Evolutionary conservation across 371 early-diverging fungal species (phyloP).

Genomic region (Rhizopus arrhizus): DNA sequence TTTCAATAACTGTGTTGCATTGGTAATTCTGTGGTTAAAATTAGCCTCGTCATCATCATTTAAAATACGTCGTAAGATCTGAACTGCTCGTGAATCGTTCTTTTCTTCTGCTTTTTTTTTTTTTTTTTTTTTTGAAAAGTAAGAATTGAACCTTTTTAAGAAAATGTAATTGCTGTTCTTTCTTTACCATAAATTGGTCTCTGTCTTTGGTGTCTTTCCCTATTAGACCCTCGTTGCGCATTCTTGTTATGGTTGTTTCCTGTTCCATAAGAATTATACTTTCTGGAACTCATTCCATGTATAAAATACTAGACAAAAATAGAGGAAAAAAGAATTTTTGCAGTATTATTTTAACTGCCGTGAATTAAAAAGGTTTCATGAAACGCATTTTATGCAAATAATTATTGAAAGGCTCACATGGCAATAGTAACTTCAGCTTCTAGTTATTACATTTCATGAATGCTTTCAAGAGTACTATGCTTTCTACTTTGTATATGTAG

Average conservation of each 20-base stretch:
- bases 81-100: slow-evolving; percentile 31
- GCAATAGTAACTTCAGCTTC: too few species aligned
- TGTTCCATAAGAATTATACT: slow-evolving; percentile 12
- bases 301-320: background rate
- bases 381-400: too few species aligned
- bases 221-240: slow-evolving; percentile 6
- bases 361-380: too few species aligned
- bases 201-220: slow-evolving; percentile 17
- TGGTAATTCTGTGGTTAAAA: slow-evolving; percentile 27
- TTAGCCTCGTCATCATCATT: slow-evolving; percentile 36
- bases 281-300: slow-evolving; percentile 19
- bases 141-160: too few species aligned
- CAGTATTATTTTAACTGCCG: too few species aligned
- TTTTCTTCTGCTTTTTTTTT: slow-evolving; percentile 1
- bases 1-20: slow-evolving; percentile 30
- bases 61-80: slow-evolving; percentile 31
- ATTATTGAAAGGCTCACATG: too few species aligned
- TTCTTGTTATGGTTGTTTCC: slow-evolving; percentile 11
- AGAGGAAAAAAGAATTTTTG: background rate
- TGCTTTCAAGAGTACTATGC: too few species aligned
- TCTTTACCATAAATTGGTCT: background rate
- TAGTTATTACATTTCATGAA: too few species aligned
- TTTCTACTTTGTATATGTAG: too few species aligned
- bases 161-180: background rate
- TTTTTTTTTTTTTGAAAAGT: background rate